Percentiles rank a stretch among this genome's conserved stretches.
These are phyloP conservation scores for Penicillium lagena DNA, from an alignment of 495 filamentous ascomycete genomes.

Conservation along the genomic window DNA sequence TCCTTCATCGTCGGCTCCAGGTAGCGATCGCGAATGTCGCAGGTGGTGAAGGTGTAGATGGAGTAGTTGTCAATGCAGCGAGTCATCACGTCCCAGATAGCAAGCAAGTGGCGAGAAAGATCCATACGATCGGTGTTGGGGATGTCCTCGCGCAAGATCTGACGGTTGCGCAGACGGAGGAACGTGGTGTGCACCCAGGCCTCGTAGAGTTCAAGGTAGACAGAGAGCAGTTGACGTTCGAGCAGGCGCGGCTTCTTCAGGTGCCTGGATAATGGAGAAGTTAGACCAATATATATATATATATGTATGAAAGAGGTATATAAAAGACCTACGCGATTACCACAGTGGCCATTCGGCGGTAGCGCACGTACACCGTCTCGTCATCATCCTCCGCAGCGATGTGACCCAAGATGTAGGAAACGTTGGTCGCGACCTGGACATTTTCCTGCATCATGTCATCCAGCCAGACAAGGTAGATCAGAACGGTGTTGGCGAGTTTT, in stretches of 20 bases:
- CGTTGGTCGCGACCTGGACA: neutral
- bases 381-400: neutral
- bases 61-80: slow-evolving; percentile 15
- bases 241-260: slow-evolving; percentile 14
- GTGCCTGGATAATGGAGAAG: slow-evolving; percentile 3
- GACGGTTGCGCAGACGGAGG: slow-evolving; percentile 9
- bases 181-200: slow-evolving; percentile 22
- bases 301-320: neutral
- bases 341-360: slow-evolving; percentile 9
- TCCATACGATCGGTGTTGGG: slow-evolving; percentile 5
- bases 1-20: slow-evolving; percentile 11
- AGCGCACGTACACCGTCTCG: slow-evolving; percentile 3
- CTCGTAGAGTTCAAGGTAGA: slow-evolving; percentile 21
- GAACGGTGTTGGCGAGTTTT: slow-evolving; percentile 3
- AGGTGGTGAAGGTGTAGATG: slow-evolving; percentile 1
- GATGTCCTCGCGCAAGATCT: slow-evolving; percentile 6
- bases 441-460: slow-evolving; percentile 10
- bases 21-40: slow-evolving; percentile 6
- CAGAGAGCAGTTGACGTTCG: slow-evolving; percentile 16
- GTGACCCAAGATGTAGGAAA: slow-evolving; percentile 2
- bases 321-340: slow-evolving; percentile 15
- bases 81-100: slow-evolving; percentile 13
- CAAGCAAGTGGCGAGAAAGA: slow-evolving; percentile 8
- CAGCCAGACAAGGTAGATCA: slow-evolving; percentile 9
- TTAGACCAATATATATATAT: too few relatives aligned